Evolutionary conservation across 129 eudicot genomes (phyloP), one percentile per base, ranked within the genome.

Genomic region (Lonicera japonica): DNA sequence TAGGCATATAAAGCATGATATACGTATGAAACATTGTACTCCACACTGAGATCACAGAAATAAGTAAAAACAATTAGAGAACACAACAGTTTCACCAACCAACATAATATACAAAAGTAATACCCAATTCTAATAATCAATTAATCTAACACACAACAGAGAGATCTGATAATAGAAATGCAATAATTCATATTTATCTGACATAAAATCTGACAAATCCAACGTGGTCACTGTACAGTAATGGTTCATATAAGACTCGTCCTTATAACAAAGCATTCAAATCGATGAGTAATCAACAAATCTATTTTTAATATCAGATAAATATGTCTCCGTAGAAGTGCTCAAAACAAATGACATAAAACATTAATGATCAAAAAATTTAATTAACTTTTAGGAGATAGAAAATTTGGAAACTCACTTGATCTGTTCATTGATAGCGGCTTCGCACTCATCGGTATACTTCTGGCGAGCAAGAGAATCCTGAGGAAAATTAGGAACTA

Each of bases 1-100:
- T 90, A 90, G 53, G 97, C 97, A 77, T 60, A 90, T 92, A 90
- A 75, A 24, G 97, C 95, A 75, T 90, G 97, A 65, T 90, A 90
- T 53, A 86, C 97, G 47, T 90, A 90, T 1, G 97, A 90, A 72
- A 90, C 97, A 71, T 83, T 86, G 83, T 90, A 90, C 74, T 90
- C 97, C 70, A 90, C 97, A 77, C 97, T 90, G 87, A 56, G 73
- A 75, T 22, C 51, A 66, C 11, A 48, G 38, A 65, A 60, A 43
- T 52, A 62, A 20, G 15, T 23, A 60, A 8, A 17, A 11, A 43
- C 16, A 53, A 51, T 55, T 62, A 43, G 45, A 70, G 11, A n/a
- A n/a, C n/a, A 11, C 41, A 16, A 48, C 41, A 22, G 5, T 9
- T 39, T 17, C 21, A 39, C 25, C 23, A 3, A 21, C n/a, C n/a